phyloP scores from a whole-genome alignment of 352 stramenopile species.

The Phytophthora lateralis region DNA sequence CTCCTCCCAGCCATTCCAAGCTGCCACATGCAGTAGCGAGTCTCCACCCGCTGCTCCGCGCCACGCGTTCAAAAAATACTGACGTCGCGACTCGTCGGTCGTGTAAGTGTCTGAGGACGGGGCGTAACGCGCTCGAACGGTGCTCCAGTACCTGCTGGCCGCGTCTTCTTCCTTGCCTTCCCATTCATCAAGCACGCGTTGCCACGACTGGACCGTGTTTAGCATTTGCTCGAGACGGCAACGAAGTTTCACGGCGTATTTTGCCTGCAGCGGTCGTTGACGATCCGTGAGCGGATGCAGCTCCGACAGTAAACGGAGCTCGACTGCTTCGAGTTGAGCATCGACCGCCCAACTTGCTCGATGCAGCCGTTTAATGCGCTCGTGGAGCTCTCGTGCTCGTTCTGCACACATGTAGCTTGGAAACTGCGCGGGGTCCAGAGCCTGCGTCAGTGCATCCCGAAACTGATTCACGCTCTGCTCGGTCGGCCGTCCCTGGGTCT shows the following conservation, averaged over 20 bases:
- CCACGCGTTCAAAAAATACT: constrained; percentile 29
- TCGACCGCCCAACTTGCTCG: constrained; percentile 25
- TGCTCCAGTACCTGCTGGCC: constrained; percentile 29
- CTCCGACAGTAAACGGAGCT: constrained; percentile 42
- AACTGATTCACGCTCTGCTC: constrained; percentile 16
- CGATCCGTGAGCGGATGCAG: constrained; percentile 11
- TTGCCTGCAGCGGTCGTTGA: constrained; percentile 41
- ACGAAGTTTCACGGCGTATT: constrained; percentile 45
- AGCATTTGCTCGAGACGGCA: constrained; percentile 30
- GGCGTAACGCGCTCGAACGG: constrained; percentile 22
- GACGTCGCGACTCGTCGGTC: constrained; percentile 14
- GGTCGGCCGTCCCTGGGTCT: constrained; percentile 14
- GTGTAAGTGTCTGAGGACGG: constrained; percentile 1
- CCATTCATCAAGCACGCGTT: constrained; percentile 32
- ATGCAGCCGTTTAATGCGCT: constrained; percentile 34
- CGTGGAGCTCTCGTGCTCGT: constrained; percentile 28
- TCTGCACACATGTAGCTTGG: constrained; percentile 25
- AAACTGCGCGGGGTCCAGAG: constrained; percentile 20
- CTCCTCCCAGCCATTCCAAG: constrained; percentile 46
- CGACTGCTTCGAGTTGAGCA: constrained; percentile 38
- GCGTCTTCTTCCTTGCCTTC: constrained; percentile 8
- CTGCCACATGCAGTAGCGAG: constrained; percentile 59
- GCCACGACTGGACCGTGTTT: constrained; percentile 29
- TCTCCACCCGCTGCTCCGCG: constrained; percentile 40
- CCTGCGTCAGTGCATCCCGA: constrained; percentile 18